Base-by-base conservation (phyloP, 2,329 filamentous ascomycete species). In the Pseudomassariella vexata region DNA sequence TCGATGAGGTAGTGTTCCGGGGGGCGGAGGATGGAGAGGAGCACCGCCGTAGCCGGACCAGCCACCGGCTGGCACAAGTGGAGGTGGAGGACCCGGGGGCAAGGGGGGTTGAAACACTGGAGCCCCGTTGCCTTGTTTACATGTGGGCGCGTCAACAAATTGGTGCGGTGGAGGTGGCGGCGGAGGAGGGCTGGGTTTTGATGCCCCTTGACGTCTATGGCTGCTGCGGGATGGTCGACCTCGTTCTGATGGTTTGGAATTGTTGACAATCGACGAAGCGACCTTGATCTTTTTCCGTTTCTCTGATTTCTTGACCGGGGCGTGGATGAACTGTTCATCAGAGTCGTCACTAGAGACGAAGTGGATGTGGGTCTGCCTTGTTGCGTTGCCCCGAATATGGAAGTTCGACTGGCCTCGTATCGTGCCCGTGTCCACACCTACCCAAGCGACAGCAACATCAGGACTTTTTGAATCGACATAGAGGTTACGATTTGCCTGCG, bases 381-480 rank as follows among this genome's bases (percentile, higher is more conserved):
- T 50, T 6, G 53, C 50, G 19, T 37, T 44, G 18, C 51, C 50
- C 7, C 30, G 46, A 32, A 53, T 45, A 20, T 51, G 47, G 24
- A 53, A 49, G 20, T 45, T 38, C 9, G 23, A 21, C 20, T 17
- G 23, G 28, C n/a, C 18, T 6, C 30, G n/a, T 14, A 21, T 26
- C n/a, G 9, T 19, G 9, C 5, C 20, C 4, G 16, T 11, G 28
- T 42, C 38, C 15, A 48, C 22, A 6, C 32, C 39, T 9, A 37
- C 33, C 48, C 50, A 47, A 30, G 50, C 47, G 29, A 73, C 61
- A 24, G 64, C 56, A 6, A 52, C 37, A 17, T 58, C 44, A 4
- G 51, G 45, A 34, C 64, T 70, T 7, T 57, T 43, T 5, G 60
- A 48, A 45, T 78, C 68, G 17, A 75, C 30, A 43, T 74, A 79